Base-by-base conservation (phyloP, 208 protist species). In the Crithidia bombi region DNA sequence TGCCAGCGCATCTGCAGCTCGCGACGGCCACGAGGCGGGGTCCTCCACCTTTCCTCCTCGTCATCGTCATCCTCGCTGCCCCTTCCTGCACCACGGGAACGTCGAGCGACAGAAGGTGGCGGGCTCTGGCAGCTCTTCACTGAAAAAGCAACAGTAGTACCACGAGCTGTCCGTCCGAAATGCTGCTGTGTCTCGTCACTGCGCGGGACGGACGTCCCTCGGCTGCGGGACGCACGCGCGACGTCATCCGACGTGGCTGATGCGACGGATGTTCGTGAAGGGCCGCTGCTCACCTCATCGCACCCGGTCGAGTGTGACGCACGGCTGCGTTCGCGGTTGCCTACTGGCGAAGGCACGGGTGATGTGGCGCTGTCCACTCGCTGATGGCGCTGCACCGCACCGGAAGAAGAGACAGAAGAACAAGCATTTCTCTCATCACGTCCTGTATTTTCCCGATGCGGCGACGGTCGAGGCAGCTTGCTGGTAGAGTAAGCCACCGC, bases 401-500 rank as follows among this genome's bases (percentile, higher is more conserved):
- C 14, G 33, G 12, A 62, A 47, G 52, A 58, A 0, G 6, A 23
- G 33, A 15, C 5, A 7, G 12, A 6, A 17, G 52, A 5, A 2
- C 36, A n/a, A n/a, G n/a, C 23, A 38, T 62, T 11, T 25, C 10
- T n/a, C 36, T 28, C 52, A 41, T 5, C 23, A 6, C 19, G 17
- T 21, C 6, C 35, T 10, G 28, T 12, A 9, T 32, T 21, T 1
- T 30, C 5, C 12, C 21, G 39, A 36, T 54, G 46, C 15, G 47
- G 33, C 2, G 64, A 50, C 36, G 57, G 3, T 17, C 66, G 65
- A 1, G 66, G 65, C 21, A 62, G 7, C 32, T 69, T 73, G 65
- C 73, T 50, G 32, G 28, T 62, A 11, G 71, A 62, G 57, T 77
- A 67, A 15, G 44, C 71, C 30, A 77, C 64, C 0, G 71, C 64